Evolutionary conservation across 768 basidiomycete species (phyloP), one percentile per base, ranked within the genome.

Genomic region (Chiua virens): DNA sequence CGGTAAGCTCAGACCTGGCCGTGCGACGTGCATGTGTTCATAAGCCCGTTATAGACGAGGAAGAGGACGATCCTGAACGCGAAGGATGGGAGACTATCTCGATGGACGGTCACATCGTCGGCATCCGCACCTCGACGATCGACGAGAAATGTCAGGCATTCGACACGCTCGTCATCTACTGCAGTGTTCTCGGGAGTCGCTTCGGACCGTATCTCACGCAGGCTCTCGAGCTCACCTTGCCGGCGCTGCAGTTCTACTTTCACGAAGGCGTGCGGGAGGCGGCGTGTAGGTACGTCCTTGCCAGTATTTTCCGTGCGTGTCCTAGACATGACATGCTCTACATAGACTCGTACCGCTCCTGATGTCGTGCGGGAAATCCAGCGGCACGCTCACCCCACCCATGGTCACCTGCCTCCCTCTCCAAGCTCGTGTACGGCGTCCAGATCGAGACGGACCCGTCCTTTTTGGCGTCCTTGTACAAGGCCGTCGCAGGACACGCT

Each of bases 61-160:
- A 81, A 8, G 81, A 82, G 9, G 74, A 74, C 8, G 57, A 65
- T 1, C 77, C 79, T 40, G 83, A 85, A 21, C 77, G 81, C 13
- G 87, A 91, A 18, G 87, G 88, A 10, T 92, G 84, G 84, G 88
- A 89, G 61, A 88, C 85, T 2, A 78, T 92, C 53, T 75, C 77
- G 7, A 81, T 91, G 75, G 87, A 90, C 43, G 90, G 90, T 0
- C 84, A 86, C 43, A 79, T 81, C 17, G 76, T 90, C 22, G 87
- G 86, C 2, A 88, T 92, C 55, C 79, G 86, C 48, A 92, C 89
- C 3, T 83, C 87, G 0, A 81, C 82, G 1, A 83, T 93, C 59
- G 90, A 92, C 62, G 89, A 93, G 58, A 92, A 92, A 61, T 89
- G 89, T 50, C 87, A 89, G 61, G 90, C 91, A 3, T 90, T 92